Conservation (phyloP, 2,329 filamentous ascomycete species). For the Xylaria sp. region DNA sequence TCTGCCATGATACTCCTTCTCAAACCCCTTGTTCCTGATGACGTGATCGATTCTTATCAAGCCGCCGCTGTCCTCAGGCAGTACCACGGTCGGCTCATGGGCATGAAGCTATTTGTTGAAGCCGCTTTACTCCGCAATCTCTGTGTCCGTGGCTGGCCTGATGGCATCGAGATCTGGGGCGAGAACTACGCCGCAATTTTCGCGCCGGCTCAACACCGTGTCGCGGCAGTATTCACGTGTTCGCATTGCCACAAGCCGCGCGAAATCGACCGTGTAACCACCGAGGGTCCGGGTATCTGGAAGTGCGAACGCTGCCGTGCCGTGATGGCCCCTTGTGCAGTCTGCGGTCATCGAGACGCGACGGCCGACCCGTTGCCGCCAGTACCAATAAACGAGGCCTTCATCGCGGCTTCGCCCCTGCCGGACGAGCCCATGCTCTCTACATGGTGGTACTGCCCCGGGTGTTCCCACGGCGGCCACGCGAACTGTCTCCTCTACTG, state of each 20-base stretch:
- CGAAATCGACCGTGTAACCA: conserved; percentile 51
- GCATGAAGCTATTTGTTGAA: conserved; percentile 62
- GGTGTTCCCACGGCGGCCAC: conserved; percentile 66
- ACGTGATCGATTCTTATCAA: conserved; percentile 58
- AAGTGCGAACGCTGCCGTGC: conserved; percentile 59
- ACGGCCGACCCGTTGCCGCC: conserved; percentile 42
- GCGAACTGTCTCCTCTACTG: conserved; percentile 61
- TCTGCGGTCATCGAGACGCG: conserved; percentile 58
- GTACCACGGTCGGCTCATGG: conserved; percentile 62
- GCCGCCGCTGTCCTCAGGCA: conserved; percentile 60
- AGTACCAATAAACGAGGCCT: conserved; percentile 28
- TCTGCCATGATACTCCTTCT: conserved; percentile 64
- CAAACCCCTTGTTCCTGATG: conserved; percentile 57
- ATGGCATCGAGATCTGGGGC: conserved; percentile 54
- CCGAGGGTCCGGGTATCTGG: conserved; percentile 52
- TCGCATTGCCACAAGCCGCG: conserved; percentile 59
- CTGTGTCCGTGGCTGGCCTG: conserved; percentile 60
- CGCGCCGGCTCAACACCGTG: conserved; percentile 55
- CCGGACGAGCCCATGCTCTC: conserved; percentile 38
- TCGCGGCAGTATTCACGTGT: conserved; percentile 58
- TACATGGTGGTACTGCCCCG: conserved; percentile 66
- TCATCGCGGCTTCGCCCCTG: conserved; percentile 7
- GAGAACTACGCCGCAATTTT: conserved; percentile 59
- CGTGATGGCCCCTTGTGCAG: conserved; percentile 58
- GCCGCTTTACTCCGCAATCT: conserved; percentile 64